Evolutionary conservation across 331 rosid species (phyloP), one percentile per base, ranked within the genome.

Genomic region (Malus hybrid): DNA sequence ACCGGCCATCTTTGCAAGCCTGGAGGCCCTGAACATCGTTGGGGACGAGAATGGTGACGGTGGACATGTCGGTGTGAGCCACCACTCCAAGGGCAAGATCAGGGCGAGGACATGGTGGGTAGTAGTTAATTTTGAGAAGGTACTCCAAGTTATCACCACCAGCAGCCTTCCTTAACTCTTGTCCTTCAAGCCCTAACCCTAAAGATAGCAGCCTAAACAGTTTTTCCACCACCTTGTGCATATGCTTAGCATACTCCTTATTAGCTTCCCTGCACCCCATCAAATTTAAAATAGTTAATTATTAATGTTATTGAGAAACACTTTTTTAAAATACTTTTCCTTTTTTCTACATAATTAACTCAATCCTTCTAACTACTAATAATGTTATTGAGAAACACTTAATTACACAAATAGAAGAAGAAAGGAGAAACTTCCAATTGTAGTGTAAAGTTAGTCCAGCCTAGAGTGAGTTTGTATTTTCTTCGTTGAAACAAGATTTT

Each of bases 71-170:
- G 0, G 96, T 91, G 76, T 91, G 96, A 13, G 86, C 84, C 33
- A 86, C 87, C 7, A 88, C 90, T 8, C 96, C 96, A 5, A 91
- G 79, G 3, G 90, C 93, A 0, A 91, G 83, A 80, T 88, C 90
- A 36, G 96, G 96, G 34, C 84, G 84, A 10, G 93, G 93, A 22
- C 95, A 91, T 2, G 96, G 93, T 10, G 96, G 96, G 76, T 89
- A 91, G 20, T 91, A 91, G 32, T 91, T 91, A n/a, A 91, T 89
- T 79, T 91, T 91, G 32, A 89, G 57, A 33, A 88, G 84, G 76
- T 89, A 68, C 24, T 46, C 78, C 80, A 91, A 57, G 1, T 82
- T 77, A 10, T 91, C 96, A 18, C 88, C 91, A 7, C 92, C 88
- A 1, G 75, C 72, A 13, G 57, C 85, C 65, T 86, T 82, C 80